Base-by-base conservation (phyloP, 768 basidiomycete genomes). In the Fomitopsis serialis region DNA sequence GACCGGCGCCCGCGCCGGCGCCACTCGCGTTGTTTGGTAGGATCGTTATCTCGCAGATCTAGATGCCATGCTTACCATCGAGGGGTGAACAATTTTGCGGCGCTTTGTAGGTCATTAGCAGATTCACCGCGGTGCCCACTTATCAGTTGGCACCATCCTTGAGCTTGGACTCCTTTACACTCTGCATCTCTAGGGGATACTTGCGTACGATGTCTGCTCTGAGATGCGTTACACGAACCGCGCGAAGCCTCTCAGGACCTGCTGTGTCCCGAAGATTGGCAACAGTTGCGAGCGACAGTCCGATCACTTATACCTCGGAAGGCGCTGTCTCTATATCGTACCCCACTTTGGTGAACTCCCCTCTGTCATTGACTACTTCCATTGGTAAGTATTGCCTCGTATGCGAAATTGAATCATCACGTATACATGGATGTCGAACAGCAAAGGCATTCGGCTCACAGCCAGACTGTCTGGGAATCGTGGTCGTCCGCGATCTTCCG, bases 401-500 rank as follows among this genome's bases (percentile, higher is more conserved):
- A n/a, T n/a, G n/a, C n/a, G n/a, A 42, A 37, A 22, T 35, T 46
- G 42, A 29, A 43, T 22, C 22, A 10, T n/a, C 42, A 22, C 7
- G 29, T 15, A 24, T 2, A 43, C 17, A 42, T 36, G 15, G 34
- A 15, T 6, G 8, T 21, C 17, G n/a, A n/a, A n/a, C 58, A 90
- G 88, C 86, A 61, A 76, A 81, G 59, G 93, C 89, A 2, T 96
- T 96, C 62, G 93, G 92, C 21, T 90, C 89, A 11, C 74, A 81
- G 54, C 78, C 87, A 8, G 72, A 82, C 48, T 85, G 83, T 43
- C 73, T 95, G 48, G 93, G 93, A 1, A 85, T 97, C 57, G 77
- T 96, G 55, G 69, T 96, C 45, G 76, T 95, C 58, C 80, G 79
- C 58, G 92, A 94, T 71, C 73, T 99, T 27, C 97, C 95, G 1